Base-by-base conservation (phyloP, 345 rosid genomes). In the Erucastrum elatum region DNA sequence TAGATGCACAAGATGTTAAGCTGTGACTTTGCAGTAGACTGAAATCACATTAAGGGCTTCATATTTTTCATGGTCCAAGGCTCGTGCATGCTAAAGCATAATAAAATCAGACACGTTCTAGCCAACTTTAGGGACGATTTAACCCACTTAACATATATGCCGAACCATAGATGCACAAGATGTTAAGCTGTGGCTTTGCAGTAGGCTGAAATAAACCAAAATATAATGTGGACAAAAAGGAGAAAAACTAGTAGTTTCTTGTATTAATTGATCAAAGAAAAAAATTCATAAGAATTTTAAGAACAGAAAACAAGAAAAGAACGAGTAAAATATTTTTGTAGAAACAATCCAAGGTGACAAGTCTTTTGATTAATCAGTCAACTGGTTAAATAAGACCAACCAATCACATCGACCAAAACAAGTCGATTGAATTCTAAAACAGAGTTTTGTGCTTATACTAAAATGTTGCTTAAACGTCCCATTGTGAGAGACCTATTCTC, bases 391-490 rank as follows among this genome's bases (percentile, higher is more conserved):
- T 30, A 49, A 49, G 51, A 74, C 70, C 9, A 49, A 12, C 6
- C n/a, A n/a, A 62, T 37, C 30, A 41, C 55, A 72, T 72, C 68
- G 44, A 62, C 44, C 26, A 74, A 35, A 39, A 39, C 46, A 39
- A 39, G 12, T 9, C 46, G 12, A 72, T 33, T 12, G 64, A 64
- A 62, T 64, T 51, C n/a, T 8, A 8, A 1, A 21, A 25, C 55
- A 53, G 64, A 33, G 51, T 49, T 74, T 4, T 8, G 31, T 12
- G 33, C 8, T 29, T 0, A 62, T 44, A 1, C 0, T 44, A 1
- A 26, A 37, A 37, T 37, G 10, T 41, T 41, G 49, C 12, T 41
- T 1, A 8, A 17, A 66, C 25, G 78, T 9, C 12, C 63, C 0
- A 5, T 26, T 12, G 25, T 6, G n/a, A 6, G 29, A 64, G 5